Evolutionary conservation across 139 green algal genomes (phyloP).

Genomic region (Tetratostichococcus sp.): DNA sequence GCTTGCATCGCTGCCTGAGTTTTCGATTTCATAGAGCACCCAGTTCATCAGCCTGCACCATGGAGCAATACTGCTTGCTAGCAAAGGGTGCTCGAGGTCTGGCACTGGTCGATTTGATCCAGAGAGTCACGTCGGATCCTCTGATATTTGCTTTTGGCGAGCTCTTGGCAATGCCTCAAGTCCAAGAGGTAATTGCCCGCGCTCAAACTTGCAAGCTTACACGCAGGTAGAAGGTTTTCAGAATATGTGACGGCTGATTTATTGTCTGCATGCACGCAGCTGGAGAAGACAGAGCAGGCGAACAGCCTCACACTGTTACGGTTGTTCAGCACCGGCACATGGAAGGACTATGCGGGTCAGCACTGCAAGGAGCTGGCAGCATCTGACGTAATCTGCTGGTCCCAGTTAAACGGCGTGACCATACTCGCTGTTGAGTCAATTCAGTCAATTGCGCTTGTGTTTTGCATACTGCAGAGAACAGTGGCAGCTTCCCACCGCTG

Average conservation of each 20-base stretch:
- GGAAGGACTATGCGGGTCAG: slow-evolving; percentile 68
- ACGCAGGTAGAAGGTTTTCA: no score
- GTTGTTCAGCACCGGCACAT: slow-evolving; percentile 84
- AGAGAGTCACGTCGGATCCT: slow-evolving; percentile 71
- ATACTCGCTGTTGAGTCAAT: no score
- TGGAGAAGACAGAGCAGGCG: slow-evolving; percentile 34
- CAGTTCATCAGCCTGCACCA: background rate
- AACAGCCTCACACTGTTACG: slow-evolving; percentile 45
- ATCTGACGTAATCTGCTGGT: no score
- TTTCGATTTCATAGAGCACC: no score
- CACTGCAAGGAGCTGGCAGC: no score
- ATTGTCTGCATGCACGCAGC: slow-evolving; percentile 23
- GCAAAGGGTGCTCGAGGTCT: slow-evolving; percentile 55
- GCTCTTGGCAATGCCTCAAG: slow-evolving; percentile 65
- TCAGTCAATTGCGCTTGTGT: no score
- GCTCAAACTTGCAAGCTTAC: no score
- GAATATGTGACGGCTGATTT: no score
- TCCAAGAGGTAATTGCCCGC: slow-evolving; percentile 58
- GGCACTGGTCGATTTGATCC: slow-evolving; percentile 56
- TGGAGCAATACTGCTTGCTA: slow-evolving; percentile 71
- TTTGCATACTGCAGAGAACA: background rate
- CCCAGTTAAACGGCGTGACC: no score
- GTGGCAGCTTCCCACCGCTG: slow-evolving; percentile 22
- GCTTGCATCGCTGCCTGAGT: no score
- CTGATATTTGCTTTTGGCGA: slow-evolving; percentile 83